Percentiles rank a stretch among this genome's conserved stretches.
phyloP scores from a whole-genome alignment of 768 basidiomycete species.

The Coprinopsis marcescibilis region DNA sequence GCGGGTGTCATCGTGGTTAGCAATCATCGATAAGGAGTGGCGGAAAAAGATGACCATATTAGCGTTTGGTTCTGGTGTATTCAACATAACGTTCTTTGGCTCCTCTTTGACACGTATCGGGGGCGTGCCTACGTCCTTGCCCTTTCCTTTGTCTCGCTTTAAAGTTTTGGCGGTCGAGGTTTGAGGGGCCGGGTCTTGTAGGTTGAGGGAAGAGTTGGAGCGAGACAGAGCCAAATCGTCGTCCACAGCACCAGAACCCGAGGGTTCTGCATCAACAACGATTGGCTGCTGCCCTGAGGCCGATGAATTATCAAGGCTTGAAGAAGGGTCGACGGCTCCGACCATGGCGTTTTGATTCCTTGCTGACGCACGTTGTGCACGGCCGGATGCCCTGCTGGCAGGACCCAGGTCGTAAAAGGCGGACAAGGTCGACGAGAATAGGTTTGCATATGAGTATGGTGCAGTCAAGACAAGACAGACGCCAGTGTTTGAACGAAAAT shows the following conservation, averaged over 20 bases:
- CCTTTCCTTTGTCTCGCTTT: conserved; percentile 51
- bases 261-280: conserved; percentile 43
- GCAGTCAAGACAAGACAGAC: conserved; percentile 9
- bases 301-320: conserved; percentile 30
- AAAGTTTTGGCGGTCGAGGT: conserved; percentile 26
- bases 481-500: conserved; percentile 13
- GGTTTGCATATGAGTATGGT: conserved; percentile 13
- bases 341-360: conserved; percentile 49
- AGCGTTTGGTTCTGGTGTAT: conserved; percentile 40
- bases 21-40: conserved; percentile 7
- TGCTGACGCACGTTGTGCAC: conserved; percentile 69
- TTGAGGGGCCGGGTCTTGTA: conserved; percentile 26
- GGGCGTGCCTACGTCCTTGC: conserved; percentile 37
- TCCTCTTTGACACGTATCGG: conserved; percentile 48
- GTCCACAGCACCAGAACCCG: conserved; percentile 47
- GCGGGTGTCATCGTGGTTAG: conserved; percentile 11
- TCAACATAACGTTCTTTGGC: conserved; percentile 37
- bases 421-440: conserved; percentile 11
- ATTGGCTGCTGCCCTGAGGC: conserved; percentile 37
- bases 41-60: conserved; percentile 33
- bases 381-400: conserved; percentile 51
- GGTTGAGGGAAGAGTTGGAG: conserved; percentile 50
- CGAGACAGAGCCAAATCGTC: conserved; percentile 58
- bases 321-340: conserved; percentile 32
- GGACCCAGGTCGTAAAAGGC: conserved; percentile 16